These are phyloP conservation scores for Mollisiaceae sp. DNA, from an alignment of 2,329 filamentous ascomycete genomes.

Conservation along the genomic window DNA sequence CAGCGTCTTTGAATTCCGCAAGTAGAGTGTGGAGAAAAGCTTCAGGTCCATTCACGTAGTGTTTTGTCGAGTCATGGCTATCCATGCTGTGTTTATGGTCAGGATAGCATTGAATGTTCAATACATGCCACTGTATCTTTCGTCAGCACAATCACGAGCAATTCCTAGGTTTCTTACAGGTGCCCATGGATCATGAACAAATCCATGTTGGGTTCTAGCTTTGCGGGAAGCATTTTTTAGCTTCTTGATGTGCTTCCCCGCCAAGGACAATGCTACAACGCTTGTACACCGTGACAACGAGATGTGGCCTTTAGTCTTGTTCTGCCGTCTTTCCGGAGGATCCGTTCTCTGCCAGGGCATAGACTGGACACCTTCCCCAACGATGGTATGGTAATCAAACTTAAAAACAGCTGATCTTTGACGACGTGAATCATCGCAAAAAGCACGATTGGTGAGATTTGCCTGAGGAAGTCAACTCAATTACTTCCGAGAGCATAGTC, in stretches of 20 bases:
- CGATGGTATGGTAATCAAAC: slow-evolving; percentile 69
- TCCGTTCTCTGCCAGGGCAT: slow-evolving; percentile 66
- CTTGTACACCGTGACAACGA: slow-evolving; percentile 64
- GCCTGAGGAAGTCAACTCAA: too few species aligned
- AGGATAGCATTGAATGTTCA: slow-evolving; percentile 63
- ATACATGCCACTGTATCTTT: slow-evolving; percentile 54
- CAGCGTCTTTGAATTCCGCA: slow-evolving; percentile 64
- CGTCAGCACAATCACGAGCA: too few species aligned
- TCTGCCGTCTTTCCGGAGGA: slow-evolving; percentile 40
- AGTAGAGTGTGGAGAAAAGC: slow-evolving; percentile 64
- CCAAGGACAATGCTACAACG: slow-evolving; percentile 61
- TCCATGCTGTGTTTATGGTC: slow-evolving; percentile 63
- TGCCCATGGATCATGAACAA: slow-evolving; percentile 62
- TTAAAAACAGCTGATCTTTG: slow-evolving; percentile 65
- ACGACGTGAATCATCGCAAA: slow-evolving; percentile 47
- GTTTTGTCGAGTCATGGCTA: slow-evolving; percentile 57
- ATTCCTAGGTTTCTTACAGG: slow-evolving; percentile 39
- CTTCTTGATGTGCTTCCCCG: slow-evolving; percentile 55
- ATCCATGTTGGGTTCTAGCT: slow-evolving; percentile 54
- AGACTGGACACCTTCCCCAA: slow-evolving; percentile 59
- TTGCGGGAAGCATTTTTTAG: slow-evolving; percentile 55
- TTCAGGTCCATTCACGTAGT: slow-evolving; percentile 64
- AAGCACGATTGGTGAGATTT: slow-evolving; percentile 29
- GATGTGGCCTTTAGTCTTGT: slow-evolving; percentile 55
- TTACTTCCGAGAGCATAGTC: too few species aligned